Conservation (phyloP, 768 basidiomycete genomes). For the Collybia nuda region DNA sequence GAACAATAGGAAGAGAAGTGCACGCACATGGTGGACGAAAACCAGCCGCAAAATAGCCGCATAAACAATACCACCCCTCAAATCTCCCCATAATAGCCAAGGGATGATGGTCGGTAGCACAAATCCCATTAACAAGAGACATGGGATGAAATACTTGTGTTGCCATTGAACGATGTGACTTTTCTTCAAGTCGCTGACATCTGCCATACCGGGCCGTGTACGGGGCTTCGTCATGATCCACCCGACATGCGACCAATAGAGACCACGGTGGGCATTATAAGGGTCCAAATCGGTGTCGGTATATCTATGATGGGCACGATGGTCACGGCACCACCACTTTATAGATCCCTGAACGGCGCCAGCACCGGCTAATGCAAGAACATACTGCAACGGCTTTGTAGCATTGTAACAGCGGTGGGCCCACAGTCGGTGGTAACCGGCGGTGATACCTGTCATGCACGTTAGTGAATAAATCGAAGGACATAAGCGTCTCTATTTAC, state of each 20-base stretch:
- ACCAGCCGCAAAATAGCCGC: constrained; percentile 74
- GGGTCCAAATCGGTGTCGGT: constrained; percentile 97
- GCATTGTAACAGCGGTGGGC: constrained; percentile 96
- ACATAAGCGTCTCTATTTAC: constrained; percentile 29
- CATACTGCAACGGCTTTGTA: constrained; percentile 77
- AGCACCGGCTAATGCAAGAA: constrained; percentile 82
- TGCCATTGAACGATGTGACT: constrained; percentile 87
- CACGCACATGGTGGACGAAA: constrained; percentile 85
- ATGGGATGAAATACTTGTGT: constrained; percentile 71
- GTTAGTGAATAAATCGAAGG: constrained; percentile 7
- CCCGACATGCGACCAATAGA: constrained; percentile 83
- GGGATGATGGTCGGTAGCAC: constrained; percentile 75
- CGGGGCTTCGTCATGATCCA: constrained; percentile 95
- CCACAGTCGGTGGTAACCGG: constrained; percentile 97
- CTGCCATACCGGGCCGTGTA: constrained; percentile 85
- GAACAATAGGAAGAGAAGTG: constrained; percentile 3
- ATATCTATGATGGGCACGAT: constrained; percentile 95
- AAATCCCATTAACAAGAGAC: constrained; percentile 72
- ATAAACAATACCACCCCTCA: constrained; percentile 80
- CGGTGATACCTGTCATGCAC: constrained; percentile 63
- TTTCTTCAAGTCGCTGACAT: constrained; percentile 82
- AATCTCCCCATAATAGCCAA: constrained; percentile 84
- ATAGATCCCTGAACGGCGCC: constrained; percentile 97
- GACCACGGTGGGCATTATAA: constrained; percentile 88
- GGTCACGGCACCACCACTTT: constrained; percentile 98